A percentile compares a stretch with the other conserved stretches of the same genome.
phyloP scores from a whole-genome alignment of 495 filamentous ascomycete genomes.

The Entonaema liquescens region DNA sequence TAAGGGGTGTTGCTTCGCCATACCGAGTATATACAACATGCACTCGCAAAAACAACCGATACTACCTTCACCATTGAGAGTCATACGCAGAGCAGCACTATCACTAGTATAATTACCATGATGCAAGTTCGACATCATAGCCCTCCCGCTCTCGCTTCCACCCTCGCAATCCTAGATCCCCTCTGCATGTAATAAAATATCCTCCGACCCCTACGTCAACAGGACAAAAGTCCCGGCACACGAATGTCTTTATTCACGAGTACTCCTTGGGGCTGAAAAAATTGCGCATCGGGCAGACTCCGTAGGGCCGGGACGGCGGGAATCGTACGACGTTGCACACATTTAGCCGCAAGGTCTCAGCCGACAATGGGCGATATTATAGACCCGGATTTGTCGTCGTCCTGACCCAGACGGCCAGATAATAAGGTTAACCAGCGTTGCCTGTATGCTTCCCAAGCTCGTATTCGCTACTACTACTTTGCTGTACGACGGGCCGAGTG shows the following conservation, averaged over 20 bases:
- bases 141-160: not conserved
- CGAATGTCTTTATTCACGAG: not conserved
- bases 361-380: constrained; percentile 27
- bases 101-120: not conserved
- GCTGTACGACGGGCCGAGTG: not conserved
- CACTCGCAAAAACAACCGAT: not conserved
- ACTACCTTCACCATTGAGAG: not conserved
- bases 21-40: not conserved
- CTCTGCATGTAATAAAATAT: not conserved
- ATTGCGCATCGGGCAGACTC: constrained; percentile 10
- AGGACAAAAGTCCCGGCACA: not conserved
- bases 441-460: not conserved
- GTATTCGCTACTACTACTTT: constrained; percentile 16
- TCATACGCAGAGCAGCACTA: not conserved
- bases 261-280: not conserved
- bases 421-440: not conserved
- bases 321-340: constrained; percentile 27
- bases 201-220: not conserved
- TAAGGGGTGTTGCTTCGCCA: not conserved
- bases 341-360: constrained; percentile 42
- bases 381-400: constrained; percentile 8
- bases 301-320: constrained; percentile 26
- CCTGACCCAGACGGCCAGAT: constrained; percentile 1
- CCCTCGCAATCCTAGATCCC: not conserved
- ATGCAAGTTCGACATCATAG: not conserved